Evolutionary conservation across 1,284 basidiomycete genomes (phyloP).

Genomic region (Rhodotorula sp.): DNA sequence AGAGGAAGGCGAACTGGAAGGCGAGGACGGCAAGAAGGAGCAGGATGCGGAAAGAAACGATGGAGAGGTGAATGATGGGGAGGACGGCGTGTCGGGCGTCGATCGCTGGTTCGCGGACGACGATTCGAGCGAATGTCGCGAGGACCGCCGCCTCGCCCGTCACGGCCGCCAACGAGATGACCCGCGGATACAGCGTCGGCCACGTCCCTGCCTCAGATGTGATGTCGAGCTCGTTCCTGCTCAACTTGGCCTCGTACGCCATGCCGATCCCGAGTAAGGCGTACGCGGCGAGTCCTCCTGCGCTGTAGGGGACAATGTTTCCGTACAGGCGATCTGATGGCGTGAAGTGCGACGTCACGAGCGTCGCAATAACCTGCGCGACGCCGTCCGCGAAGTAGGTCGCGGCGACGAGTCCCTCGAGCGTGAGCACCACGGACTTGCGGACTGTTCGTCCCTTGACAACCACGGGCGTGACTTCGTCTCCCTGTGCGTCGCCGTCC

Average conservation of each 20-base stretch:
- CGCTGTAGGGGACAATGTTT: constrained; percentile 29
- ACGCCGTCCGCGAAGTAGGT: constrained; percentile 38
- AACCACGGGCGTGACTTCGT: constrained; percentile 41
- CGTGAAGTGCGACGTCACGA: constrained; percentile 27
- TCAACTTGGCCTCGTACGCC: constrained; percentile 24
- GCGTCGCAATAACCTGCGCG: constrained; percentile 32
- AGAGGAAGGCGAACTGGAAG: constrained; percentile 25
- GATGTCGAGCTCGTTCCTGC: background rate
- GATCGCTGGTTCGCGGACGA: constrained; percentile 9
- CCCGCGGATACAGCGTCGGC: constrained; percentile 19
- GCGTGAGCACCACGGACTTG: constrained; percentile 24
- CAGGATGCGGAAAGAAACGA: constrained; percentile 33
- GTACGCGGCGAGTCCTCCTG: constrained; percentile 27
- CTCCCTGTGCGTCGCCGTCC: constrained; percentile 11
- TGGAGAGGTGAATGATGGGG: constrained; percentile 21
- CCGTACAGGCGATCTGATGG: constrained; percentile 14
- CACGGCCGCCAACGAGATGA: constrained; percentile 18
- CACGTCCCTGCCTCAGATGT: background rate
- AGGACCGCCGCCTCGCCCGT: constrained; percentile 30
- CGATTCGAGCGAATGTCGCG: constrained; percentile 23
- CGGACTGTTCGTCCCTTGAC: constrained; percentile 24
- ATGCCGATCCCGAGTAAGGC: constrained; percentile 23
- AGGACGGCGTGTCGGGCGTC: constrained; percentile 4
- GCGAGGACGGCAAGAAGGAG: constrained; percentile 26
- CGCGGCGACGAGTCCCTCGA: constrained; percentile 30